A percentile compares a stretch with the other conserved stretches of the same genome.
These are phyloP conservation scores for Aspergillus viridinutans DNA, from an alignment of 2,329 filamentous ascomycete genomes.

Conservation along the genomic window DNA sequence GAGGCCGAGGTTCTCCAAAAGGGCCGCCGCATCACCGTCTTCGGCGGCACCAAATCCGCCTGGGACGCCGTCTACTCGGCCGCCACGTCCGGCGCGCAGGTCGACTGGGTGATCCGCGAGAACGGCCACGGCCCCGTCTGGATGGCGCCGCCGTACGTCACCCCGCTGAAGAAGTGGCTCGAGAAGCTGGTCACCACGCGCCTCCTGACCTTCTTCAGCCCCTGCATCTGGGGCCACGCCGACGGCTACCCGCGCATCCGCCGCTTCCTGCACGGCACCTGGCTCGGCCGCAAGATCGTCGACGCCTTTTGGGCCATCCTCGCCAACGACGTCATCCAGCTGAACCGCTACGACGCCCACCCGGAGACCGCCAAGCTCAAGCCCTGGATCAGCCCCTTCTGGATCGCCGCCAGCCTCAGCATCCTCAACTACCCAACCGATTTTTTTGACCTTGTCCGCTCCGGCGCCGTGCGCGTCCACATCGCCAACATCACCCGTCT, in stretches of 20 bases:
- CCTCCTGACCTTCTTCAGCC: constrained; percentile 68
- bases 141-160: constrained; percentile 53
- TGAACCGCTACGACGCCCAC: constrained; percentile 45
- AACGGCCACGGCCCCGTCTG: constrained; percentile 40
- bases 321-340: constrained; percentile 45
- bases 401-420: constrained; percentile 53
- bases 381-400: constrained; percentile 46
- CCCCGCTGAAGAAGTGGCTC: constrained; percentile 63
- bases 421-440: constrained; percentile 59
- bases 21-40: constrained; percentile 41
- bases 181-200: constrained; percentile 66
- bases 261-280: constrained; percentile 49
- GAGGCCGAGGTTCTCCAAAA: constrained; percentile 27
- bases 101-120: constrained; percentile 41
- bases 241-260: constrained; percentile 52
- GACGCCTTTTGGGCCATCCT: constrained; percentile 53
- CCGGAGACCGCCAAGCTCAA: constrained; percentile 44
- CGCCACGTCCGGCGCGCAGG: constrained; percentile 49
- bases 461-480: constrained; percentile 53
- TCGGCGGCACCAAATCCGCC: constrained; percentile 60
- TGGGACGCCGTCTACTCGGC: constrained; percentile 61
- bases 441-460: constrained; percentile 54
- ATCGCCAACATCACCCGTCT: constrained; percentile 53
- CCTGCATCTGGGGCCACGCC: constrained; percentile 65
- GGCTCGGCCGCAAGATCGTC: constrained; percentile 47